These are phyloP conservation scores for Cornus florida DNA, from an alignment of 148 eudicot species.

Conservation along the genomic window DNA sequence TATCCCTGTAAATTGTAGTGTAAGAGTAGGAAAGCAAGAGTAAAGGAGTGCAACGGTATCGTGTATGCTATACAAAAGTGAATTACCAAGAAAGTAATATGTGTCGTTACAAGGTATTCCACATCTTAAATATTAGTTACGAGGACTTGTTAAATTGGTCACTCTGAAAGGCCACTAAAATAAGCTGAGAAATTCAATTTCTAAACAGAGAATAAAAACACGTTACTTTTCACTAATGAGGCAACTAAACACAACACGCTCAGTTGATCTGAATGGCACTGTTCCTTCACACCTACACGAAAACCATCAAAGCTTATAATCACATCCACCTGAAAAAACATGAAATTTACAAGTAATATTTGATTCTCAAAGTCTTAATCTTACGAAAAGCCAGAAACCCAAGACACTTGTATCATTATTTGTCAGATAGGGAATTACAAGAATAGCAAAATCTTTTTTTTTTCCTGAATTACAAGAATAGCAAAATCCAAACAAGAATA, in stretches of 20 bases:
- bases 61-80: background rate
- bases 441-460: slow-evolving; percentile 5
- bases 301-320: slow-evolving; percentile 85
- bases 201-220: slow-evolving; percentile 7
- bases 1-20: background rate
- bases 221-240: slow-evolving; percentile 91
- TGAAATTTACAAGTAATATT: background rate
- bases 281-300: slow-evolving; percentile 92
- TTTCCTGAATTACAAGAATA: background rate
- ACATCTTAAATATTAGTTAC: background rate
- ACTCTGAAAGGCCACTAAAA: background rate
- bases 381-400: background rate
- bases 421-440: slow-evolving; percentile 1
- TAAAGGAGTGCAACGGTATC: background rate
- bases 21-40: background rate
- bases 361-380: background rate
- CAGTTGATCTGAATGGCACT: slow-evolving; percentile 91
- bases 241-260: slow-evolving; percentile 95
- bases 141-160: background rate
- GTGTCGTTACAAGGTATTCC: background rate
- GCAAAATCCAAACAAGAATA: slow-evolving; percentile 4
- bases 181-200: background rate
- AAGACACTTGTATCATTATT: background rate
- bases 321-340: slow-evolving; percentile 77
- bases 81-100: background rate